Conservation (phyloP, 345 rosid genomes). For the Eucalyptus camaldulensis region DNA sequence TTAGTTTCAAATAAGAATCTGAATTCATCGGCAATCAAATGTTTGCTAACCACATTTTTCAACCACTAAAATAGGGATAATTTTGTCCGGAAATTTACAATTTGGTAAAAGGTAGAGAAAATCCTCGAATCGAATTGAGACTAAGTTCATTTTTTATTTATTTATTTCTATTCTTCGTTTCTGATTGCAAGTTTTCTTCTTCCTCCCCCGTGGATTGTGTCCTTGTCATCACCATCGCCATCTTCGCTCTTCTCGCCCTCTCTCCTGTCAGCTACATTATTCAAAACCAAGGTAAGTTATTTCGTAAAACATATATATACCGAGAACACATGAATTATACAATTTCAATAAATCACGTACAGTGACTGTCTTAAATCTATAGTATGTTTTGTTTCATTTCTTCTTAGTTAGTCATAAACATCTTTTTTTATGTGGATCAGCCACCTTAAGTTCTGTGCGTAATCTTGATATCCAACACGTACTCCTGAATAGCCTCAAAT, state of each 20-base stretch:
- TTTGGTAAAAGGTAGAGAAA: background rate
- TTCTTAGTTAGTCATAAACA: background rate
- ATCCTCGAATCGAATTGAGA: background rate
- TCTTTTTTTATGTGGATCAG: background rate
- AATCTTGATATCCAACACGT: background rate
- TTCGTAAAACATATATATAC: background rate
- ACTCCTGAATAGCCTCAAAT: background rate
- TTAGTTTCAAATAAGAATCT: rapidly evolving
- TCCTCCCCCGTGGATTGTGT: background rate
- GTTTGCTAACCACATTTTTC: background rate
- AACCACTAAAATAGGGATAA: background rate
- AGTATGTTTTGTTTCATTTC: background rate
- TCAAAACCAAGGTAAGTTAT: background rate
- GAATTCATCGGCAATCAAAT: rapidly evolving
- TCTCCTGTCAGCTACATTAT: background rate
- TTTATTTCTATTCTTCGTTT: background rate
- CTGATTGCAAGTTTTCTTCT: background rate
- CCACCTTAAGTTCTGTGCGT: background rate
- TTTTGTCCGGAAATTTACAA: background rate
- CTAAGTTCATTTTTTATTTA: background rate
- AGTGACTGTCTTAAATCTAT: background rate
- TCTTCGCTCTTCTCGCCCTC: background rate
- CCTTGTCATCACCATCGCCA: background rate
- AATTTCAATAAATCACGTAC: rapidly evolving
- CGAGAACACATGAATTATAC: rapidly evolving